phyloP scores from a whole-genome alignment of 768 basidiomycete species.

The Trametes meyenii region DNA sequence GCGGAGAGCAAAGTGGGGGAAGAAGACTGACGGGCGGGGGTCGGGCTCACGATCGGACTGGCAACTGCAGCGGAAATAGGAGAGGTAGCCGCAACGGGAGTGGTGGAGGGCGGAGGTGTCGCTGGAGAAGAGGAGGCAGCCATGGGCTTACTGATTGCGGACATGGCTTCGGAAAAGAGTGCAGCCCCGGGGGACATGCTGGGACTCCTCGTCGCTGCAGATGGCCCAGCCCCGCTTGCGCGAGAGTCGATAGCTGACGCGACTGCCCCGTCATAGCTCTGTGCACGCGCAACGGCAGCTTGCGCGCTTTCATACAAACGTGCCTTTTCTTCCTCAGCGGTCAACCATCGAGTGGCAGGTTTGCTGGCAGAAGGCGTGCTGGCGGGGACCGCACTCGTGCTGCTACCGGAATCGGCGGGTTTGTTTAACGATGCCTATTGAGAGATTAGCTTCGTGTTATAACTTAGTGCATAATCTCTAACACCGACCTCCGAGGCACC shows the following conservation, averaged over 20 bases:
- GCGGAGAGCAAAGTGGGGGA: constrained; percentile 46
- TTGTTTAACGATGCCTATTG: neutral
- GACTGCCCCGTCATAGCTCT: constrained; percentile 42
- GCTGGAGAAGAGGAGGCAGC: neutral
- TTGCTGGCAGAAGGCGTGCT: constrained; percentile 18
- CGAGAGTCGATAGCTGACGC: constrained; percentile 8
- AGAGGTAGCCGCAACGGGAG: constrained; percentile 1
- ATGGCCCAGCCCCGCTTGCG: constrained; percentile 28
- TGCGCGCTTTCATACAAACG: constrained; percentile 71
- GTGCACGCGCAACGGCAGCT: constrained; percentile 62
- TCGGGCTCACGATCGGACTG: neutral
- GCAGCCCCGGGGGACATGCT: constrained; percentile 45
- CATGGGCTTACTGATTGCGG: constrained; percentile 36
- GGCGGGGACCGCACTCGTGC: neutral
- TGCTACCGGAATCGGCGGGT: neutral
- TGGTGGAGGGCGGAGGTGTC: constrained; percentile 19
- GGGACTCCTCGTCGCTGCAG: neutral
- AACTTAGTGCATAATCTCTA: neutral
- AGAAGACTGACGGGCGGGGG: constrained; percentile 26
- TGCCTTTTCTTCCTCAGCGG: constrained; percentile 78
- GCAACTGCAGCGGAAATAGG: neutral
- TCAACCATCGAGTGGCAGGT: constrained; percentile 49
- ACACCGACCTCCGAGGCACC: constrained; percentile 30
- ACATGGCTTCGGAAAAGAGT: constrained; percentile 50
- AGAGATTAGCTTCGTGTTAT: neutral